Evolutionary conservation across 2,329 filamentous ascomycete genomes (phyloP), one percentile per base, ranked within the genome.

Genomic region (Aspergillus clavatus): DNA sequence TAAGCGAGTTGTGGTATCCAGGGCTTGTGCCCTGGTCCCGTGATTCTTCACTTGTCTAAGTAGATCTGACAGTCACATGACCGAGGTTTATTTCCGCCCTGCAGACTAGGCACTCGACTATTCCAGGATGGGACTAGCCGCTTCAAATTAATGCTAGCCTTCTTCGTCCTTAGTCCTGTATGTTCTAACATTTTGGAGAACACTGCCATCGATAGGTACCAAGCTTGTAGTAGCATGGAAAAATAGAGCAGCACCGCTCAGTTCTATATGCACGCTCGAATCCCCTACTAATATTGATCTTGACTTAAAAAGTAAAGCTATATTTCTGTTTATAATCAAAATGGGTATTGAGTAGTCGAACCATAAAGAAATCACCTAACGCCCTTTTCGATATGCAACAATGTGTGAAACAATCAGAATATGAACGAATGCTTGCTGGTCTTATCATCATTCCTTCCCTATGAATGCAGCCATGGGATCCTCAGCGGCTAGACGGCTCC

Each of bases 401-500:
- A 18, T 18, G 33, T 47, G n/a, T 27, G 8, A 10, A 16, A 21
- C 31, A 21, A 18, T 35, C 5, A 11, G 11, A 21, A 21, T 12
- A 18, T 35, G 31, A 35, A 35, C 14, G 8, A 24, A 7, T 11
- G 4, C 11, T 12, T 8, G 6, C 16, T 11, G 16, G 4, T 12
- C 14, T 35, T 10, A 21, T 3, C 11, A 35, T 35, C 31, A 35
- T 35, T 89, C 86, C 62, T 82, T 86, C 19, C 86, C 86, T 37
- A 94, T 66, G 56, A 88, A 81, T 5, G 81, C 83, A 1, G 88
- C 87, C 90, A 95, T 95, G 0, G 90, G 90, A 70, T 95, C 90
- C 52, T 88, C 80, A 1, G 83, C 82, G 22, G 81, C 82, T 41
- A 81, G 79, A 52, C 84, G 77, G 63, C 89, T 90, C 55, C 81